Evolutionary conservation across 306 rosid species (phyloP).

Genomic region (Cyamopsis tetragonoloba): DNA sequence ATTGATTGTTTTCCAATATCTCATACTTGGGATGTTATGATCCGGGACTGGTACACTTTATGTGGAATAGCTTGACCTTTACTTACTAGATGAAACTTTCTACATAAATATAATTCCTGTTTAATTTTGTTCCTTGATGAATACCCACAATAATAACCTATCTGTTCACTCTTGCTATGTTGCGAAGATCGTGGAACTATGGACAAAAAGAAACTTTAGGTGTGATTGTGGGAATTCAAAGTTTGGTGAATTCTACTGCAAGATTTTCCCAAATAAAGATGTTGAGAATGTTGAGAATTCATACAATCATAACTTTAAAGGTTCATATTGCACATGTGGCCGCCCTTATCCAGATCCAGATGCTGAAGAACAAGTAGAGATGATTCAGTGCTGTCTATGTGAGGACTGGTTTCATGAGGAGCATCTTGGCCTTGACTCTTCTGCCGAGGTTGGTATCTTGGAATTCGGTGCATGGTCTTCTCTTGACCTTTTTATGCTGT

Average conservation of each 20-base stretch:
- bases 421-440: slow-evolving; percentile 77
- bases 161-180: slow-evolving; percentile 23
- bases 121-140: slow-evolving; percentile 3
- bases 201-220: slow-evolving; percentile 94
- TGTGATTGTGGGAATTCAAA: slow-evolving; percentile 99
- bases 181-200: slow-evolving; percentile 82
- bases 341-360: slow-evolving; percentile 97
- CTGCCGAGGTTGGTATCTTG: slow-evolving; percentile 70
- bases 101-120: background rate
- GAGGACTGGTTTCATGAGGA: slow-evolving; percentile 99
- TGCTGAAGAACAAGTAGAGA: slow-evolving; percentile 86
- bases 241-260: slow-evolving; percentile 87
- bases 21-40: background rate
- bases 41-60: background rate
- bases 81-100: background rate
- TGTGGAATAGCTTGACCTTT: background rate
- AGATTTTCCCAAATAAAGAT: slow-evolving; percentile 74
- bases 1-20: background rate
- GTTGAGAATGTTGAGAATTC: slow-evolving; percentile 65
- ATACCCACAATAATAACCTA: background rate
- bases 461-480: background rate
- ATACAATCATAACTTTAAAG: slow-evolving; percentile 91
- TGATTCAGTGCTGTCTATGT: slow-evolving; percentile 94
- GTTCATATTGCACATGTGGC: slow-evolving; percentile 84
- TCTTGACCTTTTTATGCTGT: background rate